Evolutionary conservation across 331 rosid species (phyloP), one percentile per base, ranked within the genome.

Genomic region (Telfairia occidentalis): DNA sequence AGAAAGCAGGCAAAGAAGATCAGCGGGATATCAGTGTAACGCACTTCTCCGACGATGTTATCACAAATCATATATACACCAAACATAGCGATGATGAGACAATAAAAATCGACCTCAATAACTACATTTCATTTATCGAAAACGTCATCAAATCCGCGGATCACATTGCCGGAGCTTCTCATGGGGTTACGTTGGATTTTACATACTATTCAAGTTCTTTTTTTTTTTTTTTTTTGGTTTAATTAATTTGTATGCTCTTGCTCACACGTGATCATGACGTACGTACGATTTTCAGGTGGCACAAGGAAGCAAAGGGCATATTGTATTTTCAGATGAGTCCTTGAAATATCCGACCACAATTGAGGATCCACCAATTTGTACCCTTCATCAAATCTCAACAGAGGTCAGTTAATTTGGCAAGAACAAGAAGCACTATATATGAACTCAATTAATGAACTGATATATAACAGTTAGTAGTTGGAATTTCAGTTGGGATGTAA

Each of bases 161-260:
- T 64, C 6, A 64, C 1, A 64, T 64, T 64, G 29, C 49, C 10
- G 30, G 9, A 9, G 12, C 49, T 64, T 9, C 30, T 19, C 29
- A 32, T 64, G 23, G 71, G 71, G 71, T 64, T n/a, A 34, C n/a
- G n/a, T n/a, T n/a, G n/a, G 71, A 37, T 35, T 64, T 37, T 28
- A 64, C 71, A n/a, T 63, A n/a, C n/a, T n/a, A n/a, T n/a, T n/a
- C n/a, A n/a, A n/a, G n/a, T n/a, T n/a, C n/a, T n/a, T n/a, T n/a
- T n/a, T n/a, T n/a, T n/a, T n/a, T n/a, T n/a, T n/a, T n/a, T n/a
- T n/a, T n/a, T n/a, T n/a, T n/a, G n/a, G n/a, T n/a, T n/a, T n/a
- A n/a, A n/a, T n/a, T n/a, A n/a, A n/a, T n/a, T n/a, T n/a, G n/a
- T n/a, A n/a, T n/a, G n/a, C n/a, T n/a, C n/a, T n/a, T n/a, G n/a